phyloP scores from a whole-genome alignment of 495 filamentous ascomycete genomes.

The Venustampulla echinocandica region DNA sequence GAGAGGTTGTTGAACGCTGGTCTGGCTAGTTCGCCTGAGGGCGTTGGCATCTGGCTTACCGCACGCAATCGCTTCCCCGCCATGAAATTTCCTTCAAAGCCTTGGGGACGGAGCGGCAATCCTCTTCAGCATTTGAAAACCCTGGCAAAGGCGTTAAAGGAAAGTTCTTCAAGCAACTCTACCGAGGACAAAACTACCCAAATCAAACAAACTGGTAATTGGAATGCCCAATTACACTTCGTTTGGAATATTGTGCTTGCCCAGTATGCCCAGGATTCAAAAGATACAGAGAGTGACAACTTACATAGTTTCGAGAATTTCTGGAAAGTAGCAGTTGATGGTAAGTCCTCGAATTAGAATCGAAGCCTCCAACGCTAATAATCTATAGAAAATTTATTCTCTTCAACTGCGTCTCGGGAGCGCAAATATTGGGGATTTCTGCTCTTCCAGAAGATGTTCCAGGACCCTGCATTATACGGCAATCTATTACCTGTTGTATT shows the following conservation, averaged over 20 bases:
- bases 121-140: conserved; percentile 60
- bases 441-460: conserved; percentile 66
- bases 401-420: conserved; percentile 68
- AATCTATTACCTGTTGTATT: conserved; percentile 46
- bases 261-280: conserved; percentile 33
- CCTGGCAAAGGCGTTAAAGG: conserved; percentile 70
- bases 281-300: conserved; percentile 27
- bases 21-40: conserved; percentile 70
- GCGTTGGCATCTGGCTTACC: conserved; percentile 78
- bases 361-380: conserved; percentile 1
- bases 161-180: conserved; percentile 48
- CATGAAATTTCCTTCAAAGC: conserved; percentile 52
- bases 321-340: conserved; percentile 82
- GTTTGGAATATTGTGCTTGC: conserved; percentile 74
- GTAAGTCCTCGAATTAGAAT: conserved; percentile 43
- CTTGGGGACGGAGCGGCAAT: conserved; percentile 61
- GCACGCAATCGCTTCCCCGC: conserved; percentile 54
- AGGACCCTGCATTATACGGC: conserved; percentile 35
- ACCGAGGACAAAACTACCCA: conserved; percentile 33
- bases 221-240: conserved; percentile 75
- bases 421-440: conserved; percentile 88
- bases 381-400: conserved; percentile 58
- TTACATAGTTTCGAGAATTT: conserved; percentile 59
- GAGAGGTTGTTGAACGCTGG: conserved; percentile 52
- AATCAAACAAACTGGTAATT: conserved; percentile 49